phyloP scores from a whole-genome alignment of 768 basidiomycete species.

The Leucocoprinus birnbaumii region DNA sequence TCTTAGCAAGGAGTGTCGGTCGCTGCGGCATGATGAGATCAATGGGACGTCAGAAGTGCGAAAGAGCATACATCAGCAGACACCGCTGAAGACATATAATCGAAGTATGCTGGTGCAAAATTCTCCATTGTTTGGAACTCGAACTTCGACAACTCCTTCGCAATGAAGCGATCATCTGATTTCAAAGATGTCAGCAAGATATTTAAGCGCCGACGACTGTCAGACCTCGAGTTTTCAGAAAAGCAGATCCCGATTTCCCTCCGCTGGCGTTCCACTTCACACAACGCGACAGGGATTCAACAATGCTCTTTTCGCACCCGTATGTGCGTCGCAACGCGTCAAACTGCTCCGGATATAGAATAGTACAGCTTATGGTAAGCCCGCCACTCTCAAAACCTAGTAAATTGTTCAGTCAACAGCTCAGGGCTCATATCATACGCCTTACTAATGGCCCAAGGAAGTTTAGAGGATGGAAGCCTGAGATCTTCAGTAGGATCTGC shows the following conservation, averaged over 20 bases:
- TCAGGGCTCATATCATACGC: conserved; percentile 12
- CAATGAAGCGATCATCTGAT: conserved; percentile 95
- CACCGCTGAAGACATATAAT: conserved; percentile 96
- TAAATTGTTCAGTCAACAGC: background rate
- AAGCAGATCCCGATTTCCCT: conserved; percentile 95
- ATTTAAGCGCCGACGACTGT: background rate
- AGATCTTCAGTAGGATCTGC: conserved; percentile 76
- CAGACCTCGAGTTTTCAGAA: conserved; percentile 90
- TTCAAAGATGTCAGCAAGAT: conserved; percentile 9
- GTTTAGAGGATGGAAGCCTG: conserved; percentile 70
- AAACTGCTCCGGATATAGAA: conserved; percentile 96
- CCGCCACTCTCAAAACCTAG: conserved; percentile 89
- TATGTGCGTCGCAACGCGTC: conserved; percentile 90
- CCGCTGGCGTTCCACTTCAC: conserved; percentile 95
- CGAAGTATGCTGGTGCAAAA: conserved; percentile 96
- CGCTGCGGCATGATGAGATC: conserved; percentile 45
- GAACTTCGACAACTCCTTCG: conserved; percentile 88
- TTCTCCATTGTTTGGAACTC: conserved; percentile 95
- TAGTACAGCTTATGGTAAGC: conserved; percentile 87
- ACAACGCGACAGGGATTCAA: conserved; percentile 91
- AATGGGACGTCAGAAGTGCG: background rate
- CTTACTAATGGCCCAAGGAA: conserved; percentile 82
- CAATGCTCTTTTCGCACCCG: conserved; percentile 90
- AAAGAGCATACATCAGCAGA: conserved; percentile 64
- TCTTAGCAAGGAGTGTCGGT: conserved; percentile 92